Conservation (phyloP, 1,284 basidiomycete species). For the Crucibulum parvulum region DNA sequence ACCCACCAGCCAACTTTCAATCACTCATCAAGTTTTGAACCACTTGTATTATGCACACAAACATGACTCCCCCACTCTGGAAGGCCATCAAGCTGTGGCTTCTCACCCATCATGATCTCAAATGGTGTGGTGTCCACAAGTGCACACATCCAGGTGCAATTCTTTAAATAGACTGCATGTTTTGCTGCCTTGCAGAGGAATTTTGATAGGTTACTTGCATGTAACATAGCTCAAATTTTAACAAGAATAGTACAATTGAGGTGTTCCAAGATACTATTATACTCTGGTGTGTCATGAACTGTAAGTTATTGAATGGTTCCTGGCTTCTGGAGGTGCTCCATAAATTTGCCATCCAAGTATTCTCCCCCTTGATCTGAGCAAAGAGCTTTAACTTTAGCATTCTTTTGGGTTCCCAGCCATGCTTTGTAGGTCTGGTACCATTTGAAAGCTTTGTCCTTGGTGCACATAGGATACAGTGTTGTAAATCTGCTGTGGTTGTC, state of each 20-base stretch:
- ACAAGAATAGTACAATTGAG: constrained; percentile 4
- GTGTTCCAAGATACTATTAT: background rate
- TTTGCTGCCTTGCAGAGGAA: constrained; percentile 5
- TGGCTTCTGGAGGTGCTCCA: constrained; percentile 7
- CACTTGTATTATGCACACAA: constrained; percentile 13
- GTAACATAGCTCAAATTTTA: constrained; percentile 9
- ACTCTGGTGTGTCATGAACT: constrained; percentile 6
- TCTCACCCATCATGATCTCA: background rate
- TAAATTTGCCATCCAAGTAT: constrained; percentile 13
- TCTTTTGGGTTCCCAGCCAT: constrained; percentile 8
- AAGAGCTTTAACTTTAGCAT: constrained; percentile 6
- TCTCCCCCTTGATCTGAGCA: constrained; percentile 12
- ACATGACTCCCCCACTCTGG: background rate
- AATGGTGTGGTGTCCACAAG: background rate
- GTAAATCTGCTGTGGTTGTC: constrained; percentile 25
- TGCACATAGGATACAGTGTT: constrained; percentile 17
- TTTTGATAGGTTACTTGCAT: constrained; percentile 4
- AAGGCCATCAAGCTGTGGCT: background rate
- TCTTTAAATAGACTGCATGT: constrained; percentile 2
- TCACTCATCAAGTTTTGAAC: constrained; percentile 9
- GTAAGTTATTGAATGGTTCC: constrained; percentile 18
- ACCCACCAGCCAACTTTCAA: constrained; percentile 13
- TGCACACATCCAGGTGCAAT: background rate
- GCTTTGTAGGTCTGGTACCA: background rate
- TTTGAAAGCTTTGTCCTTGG: constrained; percentile 12